Conservation (phyloP, 1,139 yeast genomes). For the Protomyces macrosporus region DNA sequence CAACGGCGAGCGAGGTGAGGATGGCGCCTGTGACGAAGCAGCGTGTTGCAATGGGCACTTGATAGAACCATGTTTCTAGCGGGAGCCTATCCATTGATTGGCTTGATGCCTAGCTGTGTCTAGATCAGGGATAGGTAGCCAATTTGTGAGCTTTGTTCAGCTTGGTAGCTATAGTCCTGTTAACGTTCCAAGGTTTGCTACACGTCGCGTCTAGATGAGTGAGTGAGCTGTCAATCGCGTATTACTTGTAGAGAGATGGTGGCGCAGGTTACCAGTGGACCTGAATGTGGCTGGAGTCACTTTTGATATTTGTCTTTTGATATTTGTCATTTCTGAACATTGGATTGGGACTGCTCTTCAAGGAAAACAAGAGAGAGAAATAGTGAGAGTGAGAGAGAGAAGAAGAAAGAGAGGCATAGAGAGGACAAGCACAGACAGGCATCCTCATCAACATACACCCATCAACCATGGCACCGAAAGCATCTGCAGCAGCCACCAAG, state of each 20-base stretch:
- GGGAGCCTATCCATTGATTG: constrained; percentile 14
- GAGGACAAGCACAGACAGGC: background rate
- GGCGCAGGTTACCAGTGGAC: too few species aligned
- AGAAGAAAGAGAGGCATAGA: background rate
- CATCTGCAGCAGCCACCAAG: constrained; percentile 44
- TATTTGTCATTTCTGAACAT: background rate
- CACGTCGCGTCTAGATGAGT: too few species aligned
- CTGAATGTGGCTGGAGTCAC: too few species aligned
- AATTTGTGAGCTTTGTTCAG: too few species aligned
- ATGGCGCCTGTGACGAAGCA: constrained; percentile 34
- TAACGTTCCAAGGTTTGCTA: too few species aligned
- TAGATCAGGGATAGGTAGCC: background rate
- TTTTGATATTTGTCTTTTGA: too few species aligned
- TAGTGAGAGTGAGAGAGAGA: background rate
- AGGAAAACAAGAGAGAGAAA: background rate
- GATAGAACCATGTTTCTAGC: constrained; percentile 39
- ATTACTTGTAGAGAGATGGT: too few species aligned
- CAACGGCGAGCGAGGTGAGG: constrained; percentile 32
- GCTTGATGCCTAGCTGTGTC: background rate
- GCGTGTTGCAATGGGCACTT: constrained; percentile 44
- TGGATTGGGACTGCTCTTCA: background rate
- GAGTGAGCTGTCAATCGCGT: too few species aligned
- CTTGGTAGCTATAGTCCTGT: too few species aligned
- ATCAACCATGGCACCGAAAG: background rate
- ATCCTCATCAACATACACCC: background rate